Evolutionary conservation across 202 grass and related monocot species (phyloP), one percentile per base, ranked within the genome.

Genomic region (Cymbopogon flexuosus): DNA sequence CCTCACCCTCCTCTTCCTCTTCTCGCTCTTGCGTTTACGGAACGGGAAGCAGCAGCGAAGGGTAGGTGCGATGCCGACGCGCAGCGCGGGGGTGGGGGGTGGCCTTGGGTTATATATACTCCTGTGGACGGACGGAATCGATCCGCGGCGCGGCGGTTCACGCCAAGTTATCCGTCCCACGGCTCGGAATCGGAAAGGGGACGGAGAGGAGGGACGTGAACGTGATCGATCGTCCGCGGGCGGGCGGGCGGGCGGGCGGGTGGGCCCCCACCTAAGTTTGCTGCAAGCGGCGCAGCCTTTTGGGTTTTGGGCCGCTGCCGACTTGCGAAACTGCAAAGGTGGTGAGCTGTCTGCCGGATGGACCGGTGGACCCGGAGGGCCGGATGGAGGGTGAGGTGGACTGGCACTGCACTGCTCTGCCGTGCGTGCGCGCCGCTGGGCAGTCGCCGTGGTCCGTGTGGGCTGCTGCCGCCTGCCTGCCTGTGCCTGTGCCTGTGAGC

Each of bases 11-110:
- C 40, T 27, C 35, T 64, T 73, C 80, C 27, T 27, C 27, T 27
- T 27, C 27, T 27, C 27, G 27, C 27, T 27, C 27, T 27, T 27
- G 27, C 68, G 75, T 79, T 79, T 84, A 79, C 42, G 75, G 74
- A 47, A 39, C 59, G 68, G 47, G 46, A 24, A 49, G 43, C 42
- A 41, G 11, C 42, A 13, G 36, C 36, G 2, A 46, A 46, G 37
- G 80, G 80, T 83, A 52, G 86, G 80, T 73, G 16, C 49, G 49
- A 18, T 49, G 46, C 46, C 15, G 47, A 16, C 7, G 47, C 47
- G 45, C 13, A 1, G 45, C 45, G 43, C 43, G 43, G 27, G 27
- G 27, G 27, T 27, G 27, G 27, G 27, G 27, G 27, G 27, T 27
- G 27, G 27, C 27, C 27, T 27, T 27, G 27, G 27, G 27, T 42